These are phyloP conservation scores for Batrachochytrium dendrobatidis DNA, from an alignment of 371 early-diverging fungal species.

Conservation along the genomic window DNA sequence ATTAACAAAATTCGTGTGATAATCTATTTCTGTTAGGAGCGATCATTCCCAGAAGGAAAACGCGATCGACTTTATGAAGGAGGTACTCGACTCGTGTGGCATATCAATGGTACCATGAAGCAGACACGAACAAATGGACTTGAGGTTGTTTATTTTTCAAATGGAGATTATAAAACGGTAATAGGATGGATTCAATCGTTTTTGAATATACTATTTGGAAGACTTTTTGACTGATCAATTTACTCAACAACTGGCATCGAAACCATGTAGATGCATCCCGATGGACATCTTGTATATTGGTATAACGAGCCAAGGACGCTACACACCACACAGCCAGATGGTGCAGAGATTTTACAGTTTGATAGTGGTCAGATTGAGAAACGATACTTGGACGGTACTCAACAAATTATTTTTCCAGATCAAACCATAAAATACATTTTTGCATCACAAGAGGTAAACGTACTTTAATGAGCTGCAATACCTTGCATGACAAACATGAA, in stretches of 20 bases:
- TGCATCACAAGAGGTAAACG: slow-evolving; percentile 13
- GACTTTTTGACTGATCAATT: background rate
- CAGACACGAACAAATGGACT: slow-evolving; percentile 8
- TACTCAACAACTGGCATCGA: background rate
- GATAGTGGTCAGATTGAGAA: slow-evolving; percentile 29
- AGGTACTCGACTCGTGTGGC: slow-evolving; percentile 18
- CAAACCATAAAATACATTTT: slow-evolving; percentile 11
- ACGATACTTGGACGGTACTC: slow-evolving; percentile 23
- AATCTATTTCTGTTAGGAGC: no score
- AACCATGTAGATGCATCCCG: slow-evolving; percentile 13
- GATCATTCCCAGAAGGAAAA: slow-evolving; percentile 27
- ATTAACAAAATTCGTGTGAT: no score
- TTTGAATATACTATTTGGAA: background rate
- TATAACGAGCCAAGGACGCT: slow-evolving; percentile 19
- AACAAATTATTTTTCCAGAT: slow-evolving; percentile 29
- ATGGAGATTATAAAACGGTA: slow-evolving; percentile 30
- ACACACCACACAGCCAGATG: slow-evolving; percentile 28
- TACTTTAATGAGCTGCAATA: background rate
- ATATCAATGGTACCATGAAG: slow-evolving; percentile 29
- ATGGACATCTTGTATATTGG: slow-evolving; percentile 23
- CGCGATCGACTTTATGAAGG: slow-evolving; percentile 17
- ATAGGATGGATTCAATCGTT: no score
- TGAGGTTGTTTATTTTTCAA: slow-evolving; percentile 17
- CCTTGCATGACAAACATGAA: background rate
- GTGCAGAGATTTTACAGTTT: slow-evolving; percentile 22